Conservation (phyloP, 208 protist species). For the Wallacemonas sp. region DNA sequence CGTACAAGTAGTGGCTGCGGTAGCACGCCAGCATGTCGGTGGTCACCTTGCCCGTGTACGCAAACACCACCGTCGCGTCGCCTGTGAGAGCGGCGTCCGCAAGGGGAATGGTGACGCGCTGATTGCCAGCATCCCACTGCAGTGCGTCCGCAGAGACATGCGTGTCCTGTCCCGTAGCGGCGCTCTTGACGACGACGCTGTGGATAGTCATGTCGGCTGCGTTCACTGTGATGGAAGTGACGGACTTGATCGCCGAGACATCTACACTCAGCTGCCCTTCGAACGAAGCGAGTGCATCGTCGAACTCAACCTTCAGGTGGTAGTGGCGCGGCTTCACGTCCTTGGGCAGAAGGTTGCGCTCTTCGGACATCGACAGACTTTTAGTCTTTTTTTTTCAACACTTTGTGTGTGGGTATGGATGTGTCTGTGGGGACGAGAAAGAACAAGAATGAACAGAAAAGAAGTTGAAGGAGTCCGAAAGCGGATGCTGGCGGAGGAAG, state of each 20-base stretch:
- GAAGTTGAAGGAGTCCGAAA: not conserved
- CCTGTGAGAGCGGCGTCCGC: slow-evolving; percentile 23
- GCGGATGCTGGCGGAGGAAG: no score
- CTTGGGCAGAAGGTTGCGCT: slow-evolving; percentile 61
- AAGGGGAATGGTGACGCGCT: slow-evolving; percentile 34
- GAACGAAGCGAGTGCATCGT: slow-evolving; percentile 53
- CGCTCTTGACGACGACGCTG: slow-evolving; percentile 30
- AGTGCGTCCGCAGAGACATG: slow-evolving; percentile 18
- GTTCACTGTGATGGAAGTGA: slow-evolving; percentile 66
- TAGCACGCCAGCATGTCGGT: slow-evolving; percentile 95
- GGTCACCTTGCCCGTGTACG: slow-evolving; percentile 90
- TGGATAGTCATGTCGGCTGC: slow-evolving; percentile 55
- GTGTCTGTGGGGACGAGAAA: not conserved
- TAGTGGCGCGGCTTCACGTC: slow-evolving; percentile 60
- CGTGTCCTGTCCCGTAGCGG: not conserved
- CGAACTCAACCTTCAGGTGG: slow-evolving; percentile 67
- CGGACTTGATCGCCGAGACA: slow-evolving; percentile 21
- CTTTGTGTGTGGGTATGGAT: not conserved
- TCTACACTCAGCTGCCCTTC: slow-evolving; percentile 57
- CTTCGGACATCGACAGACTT: slow-evolving; percentile 11
- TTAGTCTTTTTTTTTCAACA: slow-evolving; percentile 1
- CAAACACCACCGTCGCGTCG: slow-evolving; percentile 56
- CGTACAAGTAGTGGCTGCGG: slow-evolving; percentile 84
- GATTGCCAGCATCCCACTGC: slow-evolving; percentile 29
- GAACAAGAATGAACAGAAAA: slow-evolving; percentile 6